Base-by-base conservation (phyloP, 2,329 filamentous ascomycete species). In the Aquanectria penicillioides region DNA sequence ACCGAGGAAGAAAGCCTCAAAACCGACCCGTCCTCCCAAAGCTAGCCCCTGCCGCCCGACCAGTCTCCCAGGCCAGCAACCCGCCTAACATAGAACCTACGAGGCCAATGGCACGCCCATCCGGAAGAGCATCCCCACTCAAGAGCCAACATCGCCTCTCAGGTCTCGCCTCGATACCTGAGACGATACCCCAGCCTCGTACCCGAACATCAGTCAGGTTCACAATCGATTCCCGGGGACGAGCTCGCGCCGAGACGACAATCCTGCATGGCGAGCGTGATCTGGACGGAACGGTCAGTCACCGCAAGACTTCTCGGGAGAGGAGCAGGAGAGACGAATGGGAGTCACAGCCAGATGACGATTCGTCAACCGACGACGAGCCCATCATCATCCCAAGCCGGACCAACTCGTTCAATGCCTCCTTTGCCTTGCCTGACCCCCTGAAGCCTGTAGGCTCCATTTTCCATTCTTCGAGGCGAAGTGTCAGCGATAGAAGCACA, bases 331-430 rank as follows among this genome's bases (percentile, higher is more conserved):
- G 66, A 40, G 65, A 74, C 46, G 75, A 74, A 33, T 81, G 78
- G 75, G 78, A 79, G 12, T 81, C 80, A 5, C 82, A 81, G 0
- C n/a, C n/a, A n/a, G 80, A 83, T 25, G 81, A 82, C 41, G 81
- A 82, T 3, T 87, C 85, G 1, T 88, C 86, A 0, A 82, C 81
- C 4, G 87, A 89, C 61, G 86, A 89, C 51, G 87, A 89, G 55
- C 85, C 85, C 11, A 89, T 89, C 59, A 81, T 89, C 46, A 86
- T 89, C 33, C 86, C 86, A 25, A 88, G 86, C 69, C 80, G 86
- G 37, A 85, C 81, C 59, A 78, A 78, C 4, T 78, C 76, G 1
- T 89, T 88, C 53, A 73, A 71, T 41, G 69, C 76, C 13, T 88
- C 86, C 1, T 89, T 88, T 70, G 82, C 80, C 2, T 73, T 86